A percentile compares a stretch with the other conserved stretches of the same genome.
phyloP scores from a whole-genome alignment of 1,284 basidiomycete species.

The Puccinia novopanici region DNA sequence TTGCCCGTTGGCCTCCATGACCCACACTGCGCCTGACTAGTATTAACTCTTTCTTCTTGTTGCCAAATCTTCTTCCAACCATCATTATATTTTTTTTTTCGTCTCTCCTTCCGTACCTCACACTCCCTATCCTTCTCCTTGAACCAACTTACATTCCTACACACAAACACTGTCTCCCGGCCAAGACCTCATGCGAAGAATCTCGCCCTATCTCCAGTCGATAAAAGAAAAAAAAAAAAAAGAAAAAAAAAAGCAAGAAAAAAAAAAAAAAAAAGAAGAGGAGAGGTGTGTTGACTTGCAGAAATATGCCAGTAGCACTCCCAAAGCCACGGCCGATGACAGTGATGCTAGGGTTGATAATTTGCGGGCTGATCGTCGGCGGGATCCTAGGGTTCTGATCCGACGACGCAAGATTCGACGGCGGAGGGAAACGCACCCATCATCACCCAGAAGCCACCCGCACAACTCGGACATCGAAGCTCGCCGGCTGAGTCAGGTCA shows the following conservation, averaged over 20 bases:
- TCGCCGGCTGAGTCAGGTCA: slow-evolving; percentile 4
- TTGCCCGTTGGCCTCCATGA: slow-evolving; percentile 25
- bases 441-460: background rate
- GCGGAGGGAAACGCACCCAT: background rate
- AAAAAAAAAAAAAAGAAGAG: too few species aligned
- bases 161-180: background rate
- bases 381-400: background rate
- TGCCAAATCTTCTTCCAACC: background rate
- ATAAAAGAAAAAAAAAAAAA: background rate
- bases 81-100: too few species aligned
- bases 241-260: too few species aligned
- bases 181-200: slow-evolving; percentile 3
- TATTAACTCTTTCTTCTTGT: too few species aligned
- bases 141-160: background rate
- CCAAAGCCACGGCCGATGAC: background rate
- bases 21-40: background rate
- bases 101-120: too few species aligned
- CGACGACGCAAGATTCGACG: too few species aligned
- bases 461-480: background rate
- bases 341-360: background rate
- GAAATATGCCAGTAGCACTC: background rate
- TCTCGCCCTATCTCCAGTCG: slow-evolving; percentile 3
- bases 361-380: background rate
- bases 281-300: background rate
- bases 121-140: slow-evolving; percentile 14